phyloP scores from a whole-genome alignment of 371 early-diverging fungal species.

The Globomyces sp. region DNA sequence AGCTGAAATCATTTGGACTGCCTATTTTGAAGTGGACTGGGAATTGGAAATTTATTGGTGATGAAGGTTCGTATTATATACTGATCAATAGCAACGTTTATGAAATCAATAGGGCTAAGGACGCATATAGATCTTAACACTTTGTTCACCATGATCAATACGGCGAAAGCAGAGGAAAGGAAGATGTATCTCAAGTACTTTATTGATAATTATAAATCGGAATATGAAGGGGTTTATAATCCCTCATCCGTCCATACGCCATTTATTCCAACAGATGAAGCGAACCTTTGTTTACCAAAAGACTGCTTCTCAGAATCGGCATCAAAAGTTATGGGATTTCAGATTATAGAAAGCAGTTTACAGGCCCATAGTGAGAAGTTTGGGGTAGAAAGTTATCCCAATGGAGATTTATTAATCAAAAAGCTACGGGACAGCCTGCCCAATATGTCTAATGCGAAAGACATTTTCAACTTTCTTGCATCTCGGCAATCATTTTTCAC shows the following conservation, averaged over 20 bases:
- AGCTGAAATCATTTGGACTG: slow-evolving; percentile 57
- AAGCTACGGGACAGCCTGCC: slow-evolving; percentile 48
- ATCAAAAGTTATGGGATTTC: slow-evolving; percentile 62
- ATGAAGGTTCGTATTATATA: slow-evolving; percentile 44
- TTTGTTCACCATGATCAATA: slow-evolving; percentile 56
- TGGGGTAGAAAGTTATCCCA: slow-evolving; percentile 66
- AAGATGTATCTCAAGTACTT: slow-evolving; percentile 64
- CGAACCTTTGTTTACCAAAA: slow-evolving; percentile 46
- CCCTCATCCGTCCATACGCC: slow-evolving; percentile 46
- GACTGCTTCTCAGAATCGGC: slow-evolving; percentile 66
- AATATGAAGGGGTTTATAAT: slow-evolving; percentile 53
- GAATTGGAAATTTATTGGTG: slow-evolving; percentile 46
- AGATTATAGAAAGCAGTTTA: slow-evolving; percentile 60
- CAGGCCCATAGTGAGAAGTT: slow-evolving; percentile 60
- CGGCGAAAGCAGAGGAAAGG: slow-evolving; percentile 43
- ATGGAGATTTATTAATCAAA: slow-evolving; percentile 45
- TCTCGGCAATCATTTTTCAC: slow-evolving; percentile 57
- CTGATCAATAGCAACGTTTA: slow-evolving; percentile 49
- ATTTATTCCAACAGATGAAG: slow-evolving; percentile 62
- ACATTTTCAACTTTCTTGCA: slow-evolving; percentile 69
- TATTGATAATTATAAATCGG: slow-evolving; percentile 63
- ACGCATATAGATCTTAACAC: slow-evolving; percentile 53
- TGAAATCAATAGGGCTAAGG: slow-evolving; percentile 65
- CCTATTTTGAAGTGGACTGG: slow-evolving; percentile 73
- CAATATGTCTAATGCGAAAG: slow-evolving; percentile 46